Percentiles rank a stretch among this genome's conserved stretches.
Evolutionary conservation across 495 filamentous ascomycete species (phyloP).

Genomic region (Aspergillus diversus): DNA sequence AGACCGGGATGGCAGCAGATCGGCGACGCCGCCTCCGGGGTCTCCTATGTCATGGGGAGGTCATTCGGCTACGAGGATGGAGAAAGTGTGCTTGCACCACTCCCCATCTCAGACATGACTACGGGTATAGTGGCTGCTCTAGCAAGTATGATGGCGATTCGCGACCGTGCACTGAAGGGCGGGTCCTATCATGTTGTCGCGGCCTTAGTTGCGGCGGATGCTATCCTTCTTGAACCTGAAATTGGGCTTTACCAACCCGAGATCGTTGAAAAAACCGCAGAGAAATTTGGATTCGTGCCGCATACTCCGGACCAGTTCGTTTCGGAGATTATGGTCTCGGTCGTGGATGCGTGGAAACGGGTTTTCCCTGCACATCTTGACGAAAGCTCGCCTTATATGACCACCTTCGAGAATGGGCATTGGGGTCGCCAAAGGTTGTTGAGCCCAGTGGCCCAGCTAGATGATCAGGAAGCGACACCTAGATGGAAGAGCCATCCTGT

Average conservation of each 20-base stretch:
- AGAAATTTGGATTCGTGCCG: slow-evolving; percentile 19
- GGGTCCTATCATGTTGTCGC: slow-evolving; percentile 33
- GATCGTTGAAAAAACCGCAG: slow-evolving; percentile 23
- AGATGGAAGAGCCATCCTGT: slow-evolving; percentile 30
- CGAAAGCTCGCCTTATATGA: slow-evolving; percentile 32
- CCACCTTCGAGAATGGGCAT: slow-evolving; percentile 26
- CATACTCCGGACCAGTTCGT: slow-evolving; percentile 32
- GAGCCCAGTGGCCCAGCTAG: slow-evolving; percentile 31
- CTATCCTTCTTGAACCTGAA: slow-evolving; percentile 23
- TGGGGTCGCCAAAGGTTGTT: slow-evolving; percentile 30
- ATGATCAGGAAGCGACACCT: slow-evolving; percentile 29
- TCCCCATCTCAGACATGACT: slow-evolving; percentile 73
- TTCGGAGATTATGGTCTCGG: slow-evolving; percentile 32
- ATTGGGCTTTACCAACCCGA: slow-evolving; percentile 32
- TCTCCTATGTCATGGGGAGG: slow-evolving; percentile 31
- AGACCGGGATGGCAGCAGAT: slow-evolving; percentile 54
- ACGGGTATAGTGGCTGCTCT: slow-evolving; percentile 61
- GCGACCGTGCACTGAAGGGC: slow-evolving; percentile 32
- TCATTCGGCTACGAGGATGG: slow-evolving; percentile 65
- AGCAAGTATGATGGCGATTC: slow-evolving; percentile 51
- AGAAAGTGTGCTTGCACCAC: slow-evolving; percentile 63
- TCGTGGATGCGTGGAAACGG: slow-evolving; percentile 36
- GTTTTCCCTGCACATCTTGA: slow-evolving; percentile 29
- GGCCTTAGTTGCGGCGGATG: slow-evolving; percentile 33
- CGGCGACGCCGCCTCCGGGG: slow-evolving; percentile 39